A percentile compares a stretch with the other conserved stretches of the same genome.
These are phyloP conservation scores for Arabis alpina DNA, from an alignment of 345 rosid genomes.

Conservation along the genomic window DNA sequence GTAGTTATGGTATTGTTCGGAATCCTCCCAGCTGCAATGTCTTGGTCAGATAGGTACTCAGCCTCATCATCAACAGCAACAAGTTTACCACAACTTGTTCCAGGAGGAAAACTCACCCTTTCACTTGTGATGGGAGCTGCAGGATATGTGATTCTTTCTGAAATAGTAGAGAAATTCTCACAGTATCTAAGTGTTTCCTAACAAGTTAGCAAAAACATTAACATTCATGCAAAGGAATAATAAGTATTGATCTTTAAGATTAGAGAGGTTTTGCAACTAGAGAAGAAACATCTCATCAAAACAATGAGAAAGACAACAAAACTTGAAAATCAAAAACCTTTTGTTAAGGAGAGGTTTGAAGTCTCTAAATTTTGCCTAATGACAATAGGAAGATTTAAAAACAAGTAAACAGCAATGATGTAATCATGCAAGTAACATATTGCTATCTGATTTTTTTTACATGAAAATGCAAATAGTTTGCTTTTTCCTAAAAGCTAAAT, in stretches of 20 bases:
- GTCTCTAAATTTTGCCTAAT: slow-evolving; percentile 53
- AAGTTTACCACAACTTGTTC: slow-evolving; percentile 57
- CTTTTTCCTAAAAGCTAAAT: background rate
- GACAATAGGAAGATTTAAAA: too few relatives aligned
- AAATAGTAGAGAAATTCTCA: slow-evolving; percentile 44
- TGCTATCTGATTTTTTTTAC: too few relatives aligned
- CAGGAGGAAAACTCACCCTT: slow-evolving; percentile 76
- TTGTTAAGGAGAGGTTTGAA: slow-evolving; percentile 11
- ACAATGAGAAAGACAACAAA: background rate
- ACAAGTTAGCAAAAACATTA: background rate
- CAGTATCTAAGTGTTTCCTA: background rate
- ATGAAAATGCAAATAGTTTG: too few relatives aligned
- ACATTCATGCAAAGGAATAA: background rate
- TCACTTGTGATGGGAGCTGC: slow-evolving; percentile 63
- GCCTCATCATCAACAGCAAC: slow-evolving; percentile 42
- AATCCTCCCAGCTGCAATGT: slow-evolving; percentile 89
- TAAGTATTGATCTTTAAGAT: slow-evolving; percentile 11
- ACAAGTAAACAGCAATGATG: too few relatives aligned
- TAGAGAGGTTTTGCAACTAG: slow-evolving; percentile 14
- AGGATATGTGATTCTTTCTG: slow-evolving; percentile 63
- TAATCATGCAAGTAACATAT: too few relatives aligned
- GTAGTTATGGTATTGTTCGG: slow-evolving; percentile 82
- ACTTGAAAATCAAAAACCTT: slow-evolving; percentile 25
- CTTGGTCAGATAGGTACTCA: slow-evolving; percentile 87
- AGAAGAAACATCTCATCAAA: slow-evolving; percentile 4